phyloP scores from a whole-genome alignment of 306 rosid species.

The Fragaria iinumae region DNA sequence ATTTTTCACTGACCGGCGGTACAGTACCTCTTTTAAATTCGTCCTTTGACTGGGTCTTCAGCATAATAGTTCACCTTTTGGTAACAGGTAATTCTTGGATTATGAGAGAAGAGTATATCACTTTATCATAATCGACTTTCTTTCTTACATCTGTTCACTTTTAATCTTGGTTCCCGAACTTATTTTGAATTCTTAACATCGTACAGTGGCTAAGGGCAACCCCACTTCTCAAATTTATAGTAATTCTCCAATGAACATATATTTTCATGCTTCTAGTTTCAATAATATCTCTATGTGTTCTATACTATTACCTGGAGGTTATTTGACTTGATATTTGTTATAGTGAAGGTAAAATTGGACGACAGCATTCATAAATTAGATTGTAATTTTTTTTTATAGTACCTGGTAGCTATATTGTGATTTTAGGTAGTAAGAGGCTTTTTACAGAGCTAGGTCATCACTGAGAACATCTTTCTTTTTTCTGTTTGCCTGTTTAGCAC shows the following conservation, averaged over 20 bases:
- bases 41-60: not conserved
- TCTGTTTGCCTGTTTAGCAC: conserved; percentile 61
- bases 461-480: conserved; percentile 15
- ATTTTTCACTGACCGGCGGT: not conserved
- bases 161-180: not conserved
- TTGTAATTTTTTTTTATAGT: not conserved
- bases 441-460: not conserved
- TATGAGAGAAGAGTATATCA: not conserved
- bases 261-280: not conserved
- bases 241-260: not conserved
- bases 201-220: not conserved
- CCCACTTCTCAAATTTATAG: not conserved
- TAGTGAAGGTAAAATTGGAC: not conserved
- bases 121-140: not conserved
- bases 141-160: not conserved
- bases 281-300: not conserved
- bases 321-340: not conserved
- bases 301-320: not conserved
- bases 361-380: not conserved
- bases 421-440: not conserved
- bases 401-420: not conserved
- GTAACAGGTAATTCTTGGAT: not conserved
- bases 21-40: not conserved
- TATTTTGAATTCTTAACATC: not conserved
- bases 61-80: not conserved